These are phyloP conservation scores for Phaffomyces antillensis DNA, from an alignment of 805 yeast genomes.

Conservation along the genomic window DNA sequence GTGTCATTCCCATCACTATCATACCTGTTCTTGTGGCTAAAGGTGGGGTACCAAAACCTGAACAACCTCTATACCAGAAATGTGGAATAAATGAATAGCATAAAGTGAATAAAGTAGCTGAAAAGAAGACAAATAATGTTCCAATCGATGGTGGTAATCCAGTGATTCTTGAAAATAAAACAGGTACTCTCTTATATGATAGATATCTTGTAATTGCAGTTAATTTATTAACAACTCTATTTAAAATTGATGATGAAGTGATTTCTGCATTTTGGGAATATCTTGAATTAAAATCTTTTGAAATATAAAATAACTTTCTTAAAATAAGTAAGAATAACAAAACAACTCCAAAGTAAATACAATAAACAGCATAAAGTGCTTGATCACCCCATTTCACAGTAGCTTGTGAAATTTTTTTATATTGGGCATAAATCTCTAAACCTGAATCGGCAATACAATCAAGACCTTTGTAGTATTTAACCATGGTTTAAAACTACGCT, in stretches of 20 bases:
- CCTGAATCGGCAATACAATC: background rate
- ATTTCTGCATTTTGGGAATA: background rate
- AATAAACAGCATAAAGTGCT: background rate
- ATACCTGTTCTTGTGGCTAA: slow-evolving; percentile 46
- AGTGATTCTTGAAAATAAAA: slow-evolving; percentile 25
- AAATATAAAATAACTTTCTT: background rate
- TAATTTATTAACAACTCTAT: slow-evolving; percentile 11
- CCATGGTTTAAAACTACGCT: background rate
- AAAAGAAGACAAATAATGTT: slow-evolving; percentile 26
- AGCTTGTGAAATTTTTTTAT: background rate
- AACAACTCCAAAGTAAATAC: background rate
- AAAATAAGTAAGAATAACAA: background rate
- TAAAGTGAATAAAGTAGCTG: slow-evolving; percentile 28
- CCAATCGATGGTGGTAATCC: slow-evolving; percentile 34
- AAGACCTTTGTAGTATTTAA: background rate
- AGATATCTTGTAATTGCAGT: slow-evolving; percentile 26
- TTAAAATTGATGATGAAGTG: too few species aligned
- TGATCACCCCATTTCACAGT: background rate
- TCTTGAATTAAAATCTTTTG: background rate
- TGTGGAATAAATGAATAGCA: slow-evolving; percentile 36
- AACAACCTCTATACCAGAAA: slow-evolving; percentile 44
- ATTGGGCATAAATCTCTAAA: background rate
- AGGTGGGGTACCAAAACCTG: slow-evolving; percentile 55
- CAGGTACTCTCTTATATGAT: slow-evolving; percentile 28
- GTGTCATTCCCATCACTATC: slow-evolving; percentile 42